Evolutionary conservation across 257 asterid genomes (phyloP).

Genomic region (Coffea eugenioides): DNA sequence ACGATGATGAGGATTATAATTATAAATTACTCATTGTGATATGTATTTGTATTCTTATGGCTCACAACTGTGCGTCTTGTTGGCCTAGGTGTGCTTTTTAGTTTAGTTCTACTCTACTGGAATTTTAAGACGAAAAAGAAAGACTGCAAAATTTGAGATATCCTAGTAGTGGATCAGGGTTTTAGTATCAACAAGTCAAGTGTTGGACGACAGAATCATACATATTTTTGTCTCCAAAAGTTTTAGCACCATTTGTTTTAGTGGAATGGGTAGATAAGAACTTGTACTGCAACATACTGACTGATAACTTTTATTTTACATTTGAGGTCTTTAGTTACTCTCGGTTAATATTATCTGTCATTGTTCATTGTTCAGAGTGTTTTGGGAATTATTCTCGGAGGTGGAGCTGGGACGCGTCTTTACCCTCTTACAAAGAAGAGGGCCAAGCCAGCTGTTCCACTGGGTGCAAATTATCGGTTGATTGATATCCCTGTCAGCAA

Average conservation of each 20-base stretch:
- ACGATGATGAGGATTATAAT: not conserved
- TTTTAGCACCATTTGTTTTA: not conserved
- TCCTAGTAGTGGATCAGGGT: not conserved
- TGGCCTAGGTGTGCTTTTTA: not conserved
- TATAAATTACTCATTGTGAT: not conserved
- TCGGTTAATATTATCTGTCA: not conserved
- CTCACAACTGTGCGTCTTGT: not conserved
- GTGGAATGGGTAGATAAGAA: not conserved
- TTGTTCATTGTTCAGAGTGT: conserved; percentile 56
- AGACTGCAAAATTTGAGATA: not conserved
- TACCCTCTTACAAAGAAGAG: conserved; percentile 92
- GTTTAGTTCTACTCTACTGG: not conserved
- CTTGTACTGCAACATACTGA: not conserved
- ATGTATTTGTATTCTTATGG: not conserved
- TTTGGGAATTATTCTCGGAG: conserved; percentile 89
- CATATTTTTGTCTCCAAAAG: too few relatives aligned
- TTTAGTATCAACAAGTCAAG: not conserved
- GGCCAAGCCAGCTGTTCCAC: conserved; percentile 97
- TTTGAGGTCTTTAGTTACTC: not conserved
- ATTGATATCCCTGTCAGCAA: conserved; percentile 98
- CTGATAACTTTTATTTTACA: not conserved
- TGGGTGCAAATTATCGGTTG: conserved; percentile 89
- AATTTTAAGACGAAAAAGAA: not conserved
- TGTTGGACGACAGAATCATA: not conserved
- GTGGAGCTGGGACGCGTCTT: conserved; percentile 97